These are phyloP conservation scores for Coemansia sp. DNA, from an alignment of 192 early-diverging fungal genomes.

Conservation along the genomic window DNA sequence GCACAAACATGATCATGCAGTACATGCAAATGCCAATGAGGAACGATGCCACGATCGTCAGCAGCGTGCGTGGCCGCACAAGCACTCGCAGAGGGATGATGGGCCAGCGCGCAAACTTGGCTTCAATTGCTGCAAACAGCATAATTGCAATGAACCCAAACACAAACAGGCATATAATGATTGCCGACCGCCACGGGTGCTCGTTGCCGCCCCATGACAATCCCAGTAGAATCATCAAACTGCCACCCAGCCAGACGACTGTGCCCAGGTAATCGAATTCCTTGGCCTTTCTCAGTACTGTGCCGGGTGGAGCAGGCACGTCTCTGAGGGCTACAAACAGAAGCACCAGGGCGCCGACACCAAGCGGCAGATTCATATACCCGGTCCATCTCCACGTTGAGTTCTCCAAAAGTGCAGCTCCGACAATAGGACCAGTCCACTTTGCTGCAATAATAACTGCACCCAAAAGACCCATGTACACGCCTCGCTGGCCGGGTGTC, in stretches of 20 bases:
- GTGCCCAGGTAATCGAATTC: constrained; percentile 61
- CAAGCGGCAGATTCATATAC: constrained; percentile 76
- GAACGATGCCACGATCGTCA: constrained; percentile 28
- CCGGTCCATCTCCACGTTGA: constrained; percentile 68
- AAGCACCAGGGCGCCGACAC: constrained; percentile 52
- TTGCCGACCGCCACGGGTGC: constrained; percentile 53
- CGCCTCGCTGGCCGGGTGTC: constrained; percentile 61
- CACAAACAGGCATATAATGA: constrained; percentile 52
- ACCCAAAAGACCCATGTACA: constrained; percentile 65
- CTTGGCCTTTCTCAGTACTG: constrained; percentile 32
- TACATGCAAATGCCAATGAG: constrained; percentile 49
- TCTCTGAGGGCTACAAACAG: constrained; percentile 60
- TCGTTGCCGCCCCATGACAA: constrained; percentile 62
- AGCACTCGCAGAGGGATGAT: constrained; percentile 53
- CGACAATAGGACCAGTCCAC: constrained; percentile 68
- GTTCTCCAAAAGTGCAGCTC: constrained; percentile 62
- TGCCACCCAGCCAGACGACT: constrained; percentile 50
- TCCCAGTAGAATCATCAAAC: constrained; percentile 55
- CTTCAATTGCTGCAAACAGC: constrained; percentile 59
- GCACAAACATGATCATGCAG: constrained; percentile 52
- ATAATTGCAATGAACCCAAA: constrained; percentile 35
- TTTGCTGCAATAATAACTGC: constrained; percentile 61
- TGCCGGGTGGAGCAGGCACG: constrained; percentile 46
- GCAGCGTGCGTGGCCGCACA: constrained; percentile 28
- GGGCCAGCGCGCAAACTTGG: constrained; percentile 63